Base-by-base conservation (phyloP, 805 yeast genomes). In the Starmerella vaccinii region DNA sequence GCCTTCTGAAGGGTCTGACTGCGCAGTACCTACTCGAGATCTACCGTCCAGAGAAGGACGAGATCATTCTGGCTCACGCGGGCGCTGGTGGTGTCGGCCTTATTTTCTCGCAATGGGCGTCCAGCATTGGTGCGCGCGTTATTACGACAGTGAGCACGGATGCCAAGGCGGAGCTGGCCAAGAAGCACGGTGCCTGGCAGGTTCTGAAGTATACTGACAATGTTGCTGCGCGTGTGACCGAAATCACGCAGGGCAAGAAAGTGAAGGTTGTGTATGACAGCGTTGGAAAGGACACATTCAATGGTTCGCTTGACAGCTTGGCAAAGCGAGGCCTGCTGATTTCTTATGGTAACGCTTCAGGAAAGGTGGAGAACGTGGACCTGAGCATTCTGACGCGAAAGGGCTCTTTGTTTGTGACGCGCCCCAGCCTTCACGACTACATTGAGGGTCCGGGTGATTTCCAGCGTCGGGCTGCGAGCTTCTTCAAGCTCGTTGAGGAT, bases 31-130 rank as follows among this genome's bases (percentile, higher is more conserved):
- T 89, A 52, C 68, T 78, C 43, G 68, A 72, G 33, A 76, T 92
- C 1, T 61, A 72, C 1, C 83, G 85, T 35, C 64, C 84, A 59
- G 70, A 75, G 63, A 40, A 37, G 24, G 89, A 79, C 48, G 96
- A 90, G 52, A 74, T 67, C 58, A 75, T 84, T 40, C 71, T 89
- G 43, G 80, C 86, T 23, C 86, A 88, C 70, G 97, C 97, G 4
- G 95, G 95, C 7, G 96, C 97, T 2, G 97, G 97, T 42, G 96
- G 97, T 50, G 90, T 85, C 46, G 97, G 97, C 5, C 73, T 77
- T 47, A 58, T 85, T 18, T 68, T 87, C 49, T 71, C 73, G 46
- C 95, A 88, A 65, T 68, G 88, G 66, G 66, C 82, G 46, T 65
- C 72, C 27, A 61, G 67, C 22, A 71, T 69, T 45, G 95, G 95